Base-by-base conservation (phyloP, 139 green algal species). In the Picochlorum sp. region DNA sequence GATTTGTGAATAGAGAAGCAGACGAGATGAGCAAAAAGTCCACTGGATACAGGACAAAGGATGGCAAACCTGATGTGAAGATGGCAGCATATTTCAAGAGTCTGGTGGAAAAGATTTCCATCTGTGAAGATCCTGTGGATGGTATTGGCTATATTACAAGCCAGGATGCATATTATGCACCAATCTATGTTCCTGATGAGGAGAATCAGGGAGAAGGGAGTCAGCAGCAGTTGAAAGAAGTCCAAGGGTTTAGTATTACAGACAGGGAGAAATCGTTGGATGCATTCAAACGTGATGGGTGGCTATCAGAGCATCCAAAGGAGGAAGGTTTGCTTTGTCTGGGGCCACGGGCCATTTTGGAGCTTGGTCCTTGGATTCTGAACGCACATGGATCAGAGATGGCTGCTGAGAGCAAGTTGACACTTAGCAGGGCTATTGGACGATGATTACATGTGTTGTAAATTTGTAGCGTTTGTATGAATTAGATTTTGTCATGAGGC, bases 1-100 rank as follows among this genome's bases (percentile, higher is more conserved):
- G 64, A 14, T 70, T 70, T 31, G 50, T 70, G n/a, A 70, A 70
- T 52, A 30, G 6, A 8, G 51, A 63, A 30, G 49, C 64, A 64
- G 64, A 70, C 49, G 50, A 70, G 51, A 20, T 15, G 15, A 70
- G 64, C 28, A 70, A 70, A 34, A 18, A 21, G 24, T 28, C 64
- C 11, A 60, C 18, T 21, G 13, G 15, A 26, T 70, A 47, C 30
- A 44, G 26, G 26, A 49, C 23, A n/a, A 70, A 52, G 4, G 64
- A 70, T 54, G 49, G 49, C 7, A 70, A 63, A 20, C 64, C 64
- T 26, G 64, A 70, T 31, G 24, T 70, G 4, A 20, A 26, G 13
- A n/a, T 44, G 10, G n/a, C 64, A 26, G 64, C 64, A 31, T 70
- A 58, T n/a, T 70, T 65, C 51, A 63, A 21, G 26, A 56, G 34